Conservation (phyloP, 768 basidiomycete species). For the Ramaria rubella region DNA sequence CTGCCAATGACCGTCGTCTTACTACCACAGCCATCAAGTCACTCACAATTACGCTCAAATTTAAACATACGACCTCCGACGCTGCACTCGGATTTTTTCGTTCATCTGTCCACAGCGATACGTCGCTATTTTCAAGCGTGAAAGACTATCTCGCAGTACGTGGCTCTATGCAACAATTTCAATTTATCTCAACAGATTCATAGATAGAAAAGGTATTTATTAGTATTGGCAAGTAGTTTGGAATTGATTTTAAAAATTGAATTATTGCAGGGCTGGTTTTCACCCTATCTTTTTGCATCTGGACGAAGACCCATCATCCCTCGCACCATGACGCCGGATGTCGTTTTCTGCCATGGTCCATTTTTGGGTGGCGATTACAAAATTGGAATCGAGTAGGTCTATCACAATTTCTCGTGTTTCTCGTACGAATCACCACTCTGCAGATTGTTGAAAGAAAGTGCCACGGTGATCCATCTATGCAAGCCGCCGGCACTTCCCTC, state of each 20-base stretch:
- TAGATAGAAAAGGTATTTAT: background rate
- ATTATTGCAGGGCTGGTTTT: slow-evolving; percentile 60
- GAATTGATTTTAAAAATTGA: background rate
- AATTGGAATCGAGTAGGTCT: slow-evolving; percentile 41
- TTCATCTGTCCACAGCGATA: slow-evolving; percentile 53
- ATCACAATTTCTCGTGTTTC: background rate
- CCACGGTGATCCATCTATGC: slow-evolving; percentile 44
- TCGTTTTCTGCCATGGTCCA: slow-evolving; percentile 59
- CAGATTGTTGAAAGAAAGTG: slow-evolving; percentile 45
- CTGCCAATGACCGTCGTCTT: slow-evolving; percentile 45
- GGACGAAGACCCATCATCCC: slow-evolving; percentile 54
- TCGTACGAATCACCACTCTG: background rate
- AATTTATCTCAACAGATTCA: background rate
- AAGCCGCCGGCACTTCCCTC: slow-evolving; percentile 34
- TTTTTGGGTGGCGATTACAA: slow-evolving; percentile 59
- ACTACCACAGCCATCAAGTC: slow-evolving; percentile 54
- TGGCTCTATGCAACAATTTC: background rate
- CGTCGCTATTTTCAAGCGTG: slow-evolving; percentile 52
- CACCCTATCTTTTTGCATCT: slow-evolving; percentile 58
- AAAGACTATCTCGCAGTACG: slow-evolving; percentile 52
- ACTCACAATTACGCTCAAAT: slow-evolving; percentile 53
- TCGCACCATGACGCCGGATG: slow-evolving; percentile 56
- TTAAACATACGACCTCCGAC: slow-evolving; percentile 51
- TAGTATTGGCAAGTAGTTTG: background rate
- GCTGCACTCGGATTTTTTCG: slow-evolving; percentile 57